phyloP scores from a whole-genome alignment of 164 flowering plant species.

The Macadamia integrifolia region DNA sequence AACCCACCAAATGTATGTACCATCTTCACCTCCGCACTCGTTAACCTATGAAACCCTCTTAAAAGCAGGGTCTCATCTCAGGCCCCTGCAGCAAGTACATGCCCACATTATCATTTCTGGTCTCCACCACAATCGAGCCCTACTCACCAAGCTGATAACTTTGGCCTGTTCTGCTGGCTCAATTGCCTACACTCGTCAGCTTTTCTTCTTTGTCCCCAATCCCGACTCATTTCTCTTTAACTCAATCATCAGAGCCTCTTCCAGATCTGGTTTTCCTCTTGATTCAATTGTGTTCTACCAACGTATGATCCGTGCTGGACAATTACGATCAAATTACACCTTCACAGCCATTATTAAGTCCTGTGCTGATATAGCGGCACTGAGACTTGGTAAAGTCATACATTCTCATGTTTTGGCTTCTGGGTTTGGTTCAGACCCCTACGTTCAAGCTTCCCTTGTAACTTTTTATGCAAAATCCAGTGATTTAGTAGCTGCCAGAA shows the following conservation, averaged over 20 bases:
- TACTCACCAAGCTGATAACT: conserved; percentile 63
- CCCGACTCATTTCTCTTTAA: conserved; percentile 71
- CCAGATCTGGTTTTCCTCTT: conserved; percentile 31
- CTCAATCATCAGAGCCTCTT: conserved; percentile 40
- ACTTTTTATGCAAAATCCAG: conserved; percentile 30
- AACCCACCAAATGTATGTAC: neutral
- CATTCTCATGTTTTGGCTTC: too few relatives aligned
- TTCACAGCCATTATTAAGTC: conserved; percentile 57
- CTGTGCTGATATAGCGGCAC: conserved; percentile 37
- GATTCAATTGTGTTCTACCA: conserved; percentile 46
- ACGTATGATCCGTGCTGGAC: conserved; percentile 28
- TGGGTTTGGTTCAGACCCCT: neutral
- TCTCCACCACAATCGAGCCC: conserved; percentile 36
- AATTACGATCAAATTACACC: conserved; percentile 40
- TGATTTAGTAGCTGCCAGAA: too few relatives aligned
- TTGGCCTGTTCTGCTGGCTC: conserved; percentile 49
- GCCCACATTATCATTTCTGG: conserved; percentile 47
- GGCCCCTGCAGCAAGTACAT: conserved; percentile 54
- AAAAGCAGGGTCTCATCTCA: conserved; percentile 44
- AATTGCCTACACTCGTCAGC: conserved; percentile 41
- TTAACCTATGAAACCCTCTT: conserved; percentile 41
- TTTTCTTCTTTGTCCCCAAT: conserved; percentile 37
- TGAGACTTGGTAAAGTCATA: conserved; percentile 20
- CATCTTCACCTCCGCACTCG: conserved; percentile 14
- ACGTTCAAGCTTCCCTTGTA: conserved; percentile 54